Conservation (phyloP, 1,139 yeast genomes). For the Nakaseomyces glabratus region DNA sequence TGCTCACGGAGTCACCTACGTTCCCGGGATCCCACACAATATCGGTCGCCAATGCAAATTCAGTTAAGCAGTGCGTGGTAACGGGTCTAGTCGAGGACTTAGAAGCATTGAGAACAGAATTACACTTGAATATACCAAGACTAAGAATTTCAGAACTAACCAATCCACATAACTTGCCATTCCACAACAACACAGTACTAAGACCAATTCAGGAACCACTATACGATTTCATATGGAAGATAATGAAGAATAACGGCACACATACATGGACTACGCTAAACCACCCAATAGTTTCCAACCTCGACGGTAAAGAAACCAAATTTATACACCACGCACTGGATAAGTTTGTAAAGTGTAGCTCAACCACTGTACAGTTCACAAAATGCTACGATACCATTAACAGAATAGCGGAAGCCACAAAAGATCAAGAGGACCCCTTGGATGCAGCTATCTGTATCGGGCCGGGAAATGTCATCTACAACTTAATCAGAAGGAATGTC, state of each 20-base stretch:
- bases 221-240: conserved; percentile 29
- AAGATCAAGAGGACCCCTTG: conserved; percentile 10
- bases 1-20: conserved; percentile 16
- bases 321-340: conserved; percentile 28
- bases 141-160: conserved; percentile 25
- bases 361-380: conserved; percentile 29
- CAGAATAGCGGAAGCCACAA: conserved; percentile 7
- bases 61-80: conserved; percentile 29
- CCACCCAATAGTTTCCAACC: conserved; percentile 27
- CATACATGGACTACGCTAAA: conserved; percentile 21
- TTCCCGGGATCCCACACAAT: conserved; percentile 16
- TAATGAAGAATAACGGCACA: conserved; percentile 23
- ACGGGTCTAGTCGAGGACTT: conserved; percentile 28
- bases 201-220: conserved; percentile 28
- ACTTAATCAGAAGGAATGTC: conserved; percentile 25
- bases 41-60: conserved; percentile 28
- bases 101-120: conserved; percentile 20
- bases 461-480: conserved; percentile 27
- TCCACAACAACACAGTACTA: conserved; percentile 28
- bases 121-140: conserved; percentile 20
- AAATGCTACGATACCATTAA: conserved; percentile 27
- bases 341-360: conserved; percentile 28
- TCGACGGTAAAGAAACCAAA: conserved; percentile 25
- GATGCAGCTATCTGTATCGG: conserved; percentile 26
- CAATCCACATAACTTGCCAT: conserved; percentile 29